Evolutionary conservation across 2,329 filamentous ascomycete genomes (phyloP), one percentile per base, ranked within the genome.

Genomic region (Mycosphaerella sp.): DNA sequence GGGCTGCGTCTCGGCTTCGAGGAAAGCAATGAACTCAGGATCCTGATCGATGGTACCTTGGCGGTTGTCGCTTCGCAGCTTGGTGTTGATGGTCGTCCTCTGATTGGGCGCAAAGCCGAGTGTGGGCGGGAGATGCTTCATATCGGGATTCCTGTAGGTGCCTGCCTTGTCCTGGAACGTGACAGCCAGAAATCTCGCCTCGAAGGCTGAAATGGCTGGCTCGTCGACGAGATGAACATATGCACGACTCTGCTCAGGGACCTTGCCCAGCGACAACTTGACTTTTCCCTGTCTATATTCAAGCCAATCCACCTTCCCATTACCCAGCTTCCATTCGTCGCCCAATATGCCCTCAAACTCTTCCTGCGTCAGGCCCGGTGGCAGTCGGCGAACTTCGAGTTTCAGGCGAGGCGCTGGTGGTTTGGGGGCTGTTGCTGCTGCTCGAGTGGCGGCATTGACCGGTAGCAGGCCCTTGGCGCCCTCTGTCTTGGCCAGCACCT

Each of bases 31-130:
- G 64, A 96, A 98, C 64, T 97, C 93, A 0, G 89, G 84, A 66
- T 98, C 93, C 68, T 95, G 90, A 65, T 98, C 93, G 62, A 98
- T 97, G 2, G 90, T 95, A 50, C 92, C 93, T 69, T 95, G 89
- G 11, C 91, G 84, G 50, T 84, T 83, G 74, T 98, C 93, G 51
- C 83, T 81, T 34, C 89, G 84, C 47, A 82, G 81, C 69, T 88
- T 89, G 36, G 78, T 81, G 55, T 81, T 82, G 48, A 66, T 40
- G 1, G 92, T 89, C 1, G 89, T 81, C 65, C 91, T 91, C 61
- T 89, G 88, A 73, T 91, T 95, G 1, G 86, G 81, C 14, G 91
- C 83, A 65, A 88, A 88, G 66, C 95, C 91, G 46, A 96, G 76
- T 4, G 80, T 80, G 0, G 93, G 91, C 1, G 87, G 87, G 0